Base-by-base conservation (phyloP, 345 rosid species). In the Salix viminalis region DNA sequence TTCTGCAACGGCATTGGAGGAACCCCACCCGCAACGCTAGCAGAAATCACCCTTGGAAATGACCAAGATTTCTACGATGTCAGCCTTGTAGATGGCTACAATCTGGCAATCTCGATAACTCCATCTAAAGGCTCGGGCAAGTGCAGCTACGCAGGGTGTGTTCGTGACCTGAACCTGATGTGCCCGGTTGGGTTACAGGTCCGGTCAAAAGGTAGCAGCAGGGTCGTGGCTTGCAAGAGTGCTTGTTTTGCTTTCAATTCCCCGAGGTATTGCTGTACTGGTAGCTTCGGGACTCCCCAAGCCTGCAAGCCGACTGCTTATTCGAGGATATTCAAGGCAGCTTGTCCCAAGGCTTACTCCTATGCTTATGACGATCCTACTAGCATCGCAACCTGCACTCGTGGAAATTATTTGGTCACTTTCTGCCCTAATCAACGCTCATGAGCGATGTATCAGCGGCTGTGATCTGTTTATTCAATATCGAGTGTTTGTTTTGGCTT, bases 361-460 rank as follows among this genome's bases (percentile, higher is more conserved):
- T 96, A 96, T 50, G 99, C 99, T 0, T 93, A 88, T 39, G 99
- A 96, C 37, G 99, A 96, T 71, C 98, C 97, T 6, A 93, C 98
- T 1, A 96, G 99, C 80, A 89, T 96, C 62, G 82, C 92, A 0
- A 96, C 99, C 44, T 96, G 98, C 80, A 84, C 90, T 2, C 81
- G 89, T 21, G 94, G 90, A 16, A 89, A 72, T 78, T 96, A 96
- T 77, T 71, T 92, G 68, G 88, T 96, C 81, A 93, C 98, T 24
- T 92, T 93, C 85, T 96, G 98, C 79, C 97, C 99, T 13, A 76
- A 73, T 32, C 81, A 46, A 34, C 77, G 77, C 41, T 68, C 64
- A 42, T 41, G 28, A n/a, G 14, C 23, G 62, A 23, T 9, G 2
- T 1, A n/a, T 58, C 0, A n/a, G 62, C 2, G 23, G 21, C 58